Percentiles rank a stretch among this genome's conserved stretches.
Conservation (phyloP, 306 rosid species). For the Fragaria vesca region DNA sequence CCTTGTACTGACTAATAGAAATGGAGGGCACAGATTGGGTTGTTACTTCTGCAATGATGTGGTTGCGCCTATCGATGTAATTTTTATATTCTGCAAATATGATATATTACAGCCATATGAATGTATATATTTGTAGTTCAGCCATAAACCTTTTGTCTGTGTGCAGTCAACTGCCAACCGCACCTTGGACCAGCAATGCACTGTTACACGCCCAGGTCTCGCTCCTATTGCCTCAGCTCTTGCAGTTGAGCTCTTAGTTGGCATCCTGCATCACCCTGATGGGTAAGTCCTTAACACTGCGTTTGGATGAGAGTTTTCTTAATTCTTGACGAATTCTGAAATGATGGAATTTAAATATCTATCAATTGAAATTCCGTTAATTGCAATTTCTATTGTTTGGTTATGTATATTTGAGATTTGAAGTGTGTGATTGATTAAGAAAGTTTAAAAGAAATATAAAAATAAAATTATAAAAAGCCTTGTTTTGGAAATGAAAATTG, state of each 20-base stretch:
- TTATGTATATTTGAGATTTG: too few species aligned
- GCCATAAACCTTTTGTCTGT: conserved; percentile 28
- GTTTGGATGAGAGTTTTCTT: too few species aligned
- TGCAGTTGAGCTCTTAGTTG: conserved; percentile 87
- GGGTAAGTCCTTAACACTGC: conserved; percentile 47
- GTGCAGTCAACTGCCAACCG: conserved; percentile 93
- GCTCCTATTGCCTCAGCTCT: conserved; percentile 96
- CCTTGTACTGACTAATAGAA: conserved; percentile 31
- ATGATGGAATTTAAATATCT: too few species aligned
- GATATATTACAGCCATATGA: conserved; percentile 13
- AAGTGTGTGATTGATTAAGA: too few species aligned
- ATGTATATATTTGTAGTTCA: conserved; percentile 1
- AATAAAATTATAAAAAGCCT: too few species aligned
- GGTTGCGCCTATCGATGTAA: conserved; percentile 96
- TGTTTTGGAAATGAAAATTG: too few species aligned
- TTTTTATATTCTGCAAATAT: conserved; percentile 17
- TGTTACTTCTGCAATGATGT: conserved; percentile 97
- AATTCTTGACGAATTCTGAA: too few species aligned
- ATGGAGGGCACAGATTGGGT: conserved; percentile 68
- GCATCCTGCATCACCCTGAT: conserved; percentile 83
- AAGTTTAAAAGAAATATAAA: too few species aligned
- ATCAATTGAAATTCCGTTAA: too few species aligned
- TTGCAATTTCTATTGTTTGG: too few species aligned
- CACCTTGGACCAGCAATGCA: conserved; percentile 97
- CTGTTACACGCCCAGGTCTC: conserved; percentile 95